A percentile compares a stretch with the other conserved stretches of the same genome.
Evolutionary conservation across 805 yeast species (phyloP).

Genomic region (Henningerozyma blattae): DNA sequence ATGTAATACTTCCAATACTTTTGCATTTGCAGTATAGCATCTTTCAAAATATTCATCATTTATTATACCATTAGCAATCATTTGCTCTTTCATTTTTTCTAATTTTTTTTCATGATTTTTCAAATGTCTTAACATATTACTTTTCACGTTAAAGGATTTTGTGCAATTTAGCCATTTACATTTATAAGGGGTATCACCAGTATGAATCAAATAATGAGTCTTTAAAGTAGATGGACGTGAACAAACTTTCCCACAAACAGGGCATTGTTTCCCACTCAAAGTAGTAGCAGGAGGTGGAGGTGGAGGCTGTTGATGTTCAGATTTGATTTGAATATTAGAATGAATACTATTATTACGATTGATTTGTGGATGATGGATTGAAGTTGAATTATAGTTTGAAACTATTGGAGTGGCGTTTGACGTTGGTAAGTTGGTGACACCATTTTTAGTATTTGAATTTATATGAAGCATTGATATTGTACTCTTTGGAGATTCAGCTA

Average conservation of each 20-base stretch:
- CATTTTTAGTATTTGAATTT: too few species aligned
- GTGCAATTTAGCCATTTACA: conserved; percentile 58
- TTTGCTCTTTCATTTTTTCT: conserved; percentile 4
- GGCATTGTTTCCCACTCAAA: conserved; percentile 28
- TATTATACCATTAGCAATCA: neutral
- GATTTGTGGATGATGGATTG: too few species aligned
- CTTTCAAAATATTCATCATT: neutral
- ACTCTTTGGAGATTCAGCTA: too few species aligned
- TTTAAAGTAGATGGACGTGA: conserved; percentile 73
- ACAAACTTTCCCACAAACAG: conserved; percentile 61
- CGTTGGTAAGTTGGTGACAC: too few species aligned
- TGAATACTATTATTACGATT: neutral
- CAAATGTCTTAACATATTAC: conserved; percentile 72
- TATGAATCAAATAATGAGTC: conserved; percentile 71
- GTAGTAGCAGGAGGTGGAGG: neutral
- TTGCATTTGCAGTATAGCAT: neutral
- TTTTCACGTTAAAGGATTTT: conserved; percentile 59
- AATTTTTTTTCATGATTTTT: conserved; percentile 42
- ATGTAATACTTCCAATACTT: neutral
- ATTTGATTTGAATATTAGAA: too few species aligned
- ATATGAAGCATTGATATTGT: too few species aligned
- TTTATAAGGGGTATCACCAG: conserved; percentile 65
- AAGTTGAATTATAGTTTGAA: too few species aligned
- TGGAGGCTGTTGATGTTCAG: too few species aligned
- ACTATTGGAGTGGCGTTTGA: too few species aligned